A percentile compares a stretch with the other conserved stretches of the same genome.
Conservation (phyloP, 2,329 filamentous ascomycete genomes). For the Fusarium goolgardi region DNA sequence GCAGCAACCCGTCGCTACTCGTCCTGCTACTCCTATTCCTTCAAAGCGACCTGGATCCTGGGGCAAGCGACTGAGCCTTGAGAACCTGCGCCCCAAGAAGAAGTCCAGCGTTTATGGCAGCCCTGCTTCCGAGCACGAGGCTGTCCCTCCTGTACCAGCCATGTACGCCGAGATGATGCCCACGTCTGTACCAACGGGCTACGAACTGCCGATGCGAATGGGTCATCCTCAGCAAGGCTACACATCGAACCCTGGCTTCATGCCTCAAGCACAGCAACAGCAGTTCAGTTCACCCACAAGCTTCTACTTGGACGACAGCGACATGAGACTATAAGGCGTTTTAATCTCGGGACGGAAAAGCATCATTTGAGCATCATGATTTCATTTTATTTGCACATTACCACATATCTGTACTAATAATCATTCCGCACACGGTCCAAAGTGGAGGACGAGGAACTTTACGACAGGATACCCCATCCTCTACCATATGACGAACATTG, state of each 20-base stretch:
- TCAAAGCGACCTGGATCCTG: slow-evolving; percentile 56
- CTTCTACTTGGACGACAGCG: slow-evolving; percentile 47
- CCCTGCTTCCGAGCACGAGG: slow-evolving; percentile 45
- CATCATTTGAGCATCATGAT: slow-evolving; percentile 37
- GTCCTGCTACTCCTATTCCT: slow-evolving; percentile 54
- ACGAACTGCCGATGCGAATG: slow-evolving; percentile 48
- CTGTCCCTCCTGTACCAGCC: slow-evolving; percentile 46
- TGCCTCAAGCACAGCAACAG: slow-evolving; percentile 45
- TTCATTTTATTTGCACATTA: slow-evolving; percentile 26
- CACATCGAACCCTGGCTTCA: slow-evolving; percentile 44
- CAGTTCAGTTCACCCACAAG: slow-evolving; percentile 47
- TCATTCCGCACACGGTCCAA: slow-evolving; percentile 24
- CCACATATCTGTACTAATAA: slow-evolving; percentile 46
- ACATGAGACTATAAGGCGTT: slow-evolving; percentile 46
- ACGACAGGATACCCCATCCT: slow-evolving; percentile 44
- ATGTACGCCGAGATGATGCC: slow-evolving; percentile 48
- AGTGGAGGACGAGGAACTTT: slow-evolving; percentile 42
- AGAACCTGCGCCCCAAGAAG: slow-evolving; percentile 54
- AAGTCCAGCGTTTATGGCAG: slow-evolving; percentile 50
- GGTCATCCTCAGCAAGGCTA: slow-evolving; percentile 39
- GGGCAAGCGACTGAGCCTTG: slow-evolving; percentile 54
- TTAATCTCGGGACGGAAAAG: slow-evolving; percentile 36
- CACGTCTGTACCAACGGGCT: slow-evolving; percentile 46
- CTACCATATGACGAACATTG: slow-evolving; percentile 41
- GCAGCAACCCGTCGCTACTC: slow-evolving; percentile 44